These are phyloP conservation scores for Lachnellula occidentalis DNA, from an alignment of 2,329 filamentous ascomycete genomes.

Conservation along the genomic window DNA sequence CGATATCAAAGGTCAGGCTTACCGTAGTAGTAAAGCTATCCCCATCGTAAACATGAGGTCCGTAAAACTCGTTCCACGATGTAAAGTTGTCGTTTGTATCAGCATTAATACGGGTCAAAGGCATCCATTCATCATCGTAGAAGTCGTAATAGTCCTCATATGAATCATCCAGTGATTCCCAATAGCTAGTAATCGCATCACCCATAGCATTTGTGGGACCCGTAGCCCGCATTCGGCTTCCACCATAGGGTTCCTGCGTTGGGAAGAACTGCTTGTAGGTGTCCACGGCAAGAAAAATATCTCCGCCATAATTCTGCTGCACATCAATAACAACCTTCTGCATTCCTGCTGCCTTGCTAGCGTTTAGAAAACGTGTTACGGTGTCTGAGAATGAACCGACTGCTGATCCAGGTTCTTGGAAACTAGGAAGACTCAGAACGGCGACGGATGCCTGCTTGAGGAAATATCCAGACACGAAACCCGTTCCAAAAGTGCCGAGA, in stretches of 20 bases:
- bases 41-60: constrained; percentile 14
- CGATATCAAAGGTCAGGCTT: constrained; percentile 33
- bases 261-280: constrained; percentile 40
- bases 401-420: constrained; percentile 27
- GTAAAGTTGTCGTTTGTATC: constrained; percentile 16
- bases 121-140: constrained; percentile 18
- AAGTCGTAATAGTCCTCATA: constrained; percentile 15
- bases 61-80: constrained; percentile 19
- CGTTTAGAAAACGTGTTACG: constrained; percentile 37
- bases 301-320: constrained; percentile 53
- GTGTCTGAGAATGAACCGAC: constrained; percentile 29
- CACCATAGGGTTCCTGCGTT: constrained; percentile 22
- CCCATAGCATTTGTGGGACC: constrained; percentile 18
- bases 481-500: constrained; percentile 18
- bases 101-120: constrained; percentile 14
- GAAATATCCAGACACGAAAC: constrained; percentile 24
- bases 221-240: constrained; percentile 20
- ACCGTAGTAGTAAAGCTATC: constrained; percentile 21
- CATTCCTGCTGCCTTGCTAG: constrained; percentile 41
- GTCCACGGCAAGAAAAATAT: constrained; percentile 51
- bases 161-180: constrained; percentile 11
- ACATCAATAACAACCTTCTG: constrained; percentile 59
- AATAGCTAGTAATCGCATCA: constrained; percentile 16
- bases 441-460: constrained; percentile 24
- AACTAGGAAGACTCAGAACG: constrained; percentile 37